Conservation (phyloP, 495 filamentous ascomycete genomes). For the Hyaloscypha finlandica region DNA sequence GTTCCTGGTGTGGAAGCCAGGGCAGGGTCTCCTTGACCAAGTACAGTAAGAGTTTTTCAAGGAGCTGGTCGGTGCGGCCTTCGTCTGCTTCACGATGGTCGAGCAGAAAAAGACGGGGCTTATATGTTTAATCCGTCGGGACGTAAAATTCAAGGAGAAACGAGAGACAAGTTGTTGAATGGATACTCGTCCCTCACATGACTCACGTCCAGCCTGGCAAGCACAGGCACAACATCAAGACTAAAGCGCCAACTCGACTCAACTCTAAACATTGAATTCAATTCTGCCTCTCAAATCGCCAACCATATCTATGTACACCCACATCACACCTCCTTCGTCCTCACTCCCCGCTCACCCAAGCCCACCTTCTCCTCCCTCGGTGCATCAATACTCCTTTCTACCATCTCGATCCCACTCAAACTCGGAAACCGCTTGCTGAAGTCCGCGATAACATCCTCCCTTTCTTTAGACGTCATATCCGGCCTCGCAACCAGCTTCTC, state of each 20-base stretch:
- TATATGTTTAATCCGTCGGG: too few species aligned
- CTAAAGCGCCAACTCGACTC: background rate
- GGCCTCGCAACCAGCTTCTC: conserved; percentile 3
- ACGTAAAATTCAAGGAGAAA: too few species aligned
- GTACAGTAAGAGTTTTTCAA: too few species aligned
- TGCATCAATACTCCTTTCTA: conserved; percentile 50
- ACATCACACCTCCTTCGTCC: background rate
- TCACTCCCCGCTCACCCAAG: background rate
- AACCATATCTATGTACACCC: background rate
- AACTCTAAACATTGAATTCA: background rate
- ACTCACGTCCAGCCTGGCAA: background rate
- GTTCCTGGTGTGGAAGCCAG: too few species aligned
- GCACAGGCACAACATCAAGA: background rate
- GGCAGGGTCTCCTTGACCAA: too few species aligned
- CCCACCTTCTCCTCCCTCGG: background rate
- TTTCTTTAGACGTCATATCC: conserved; percentile 34
- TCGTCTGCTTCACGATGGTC: too few species aligned
- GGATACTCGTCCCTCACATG: background rate
- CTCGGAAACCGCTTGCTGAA: conserved; percentile 85
- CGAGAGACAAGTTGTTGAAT: too few species aligned
- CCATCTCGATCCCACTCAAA: conserved; percentile 80
- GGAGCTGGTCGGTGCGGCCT: too few species aligned
- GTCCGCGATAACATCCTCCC: conserved; percentile 57
- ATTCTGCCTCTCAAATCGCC: background rate
- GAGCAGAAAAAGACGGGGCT: too few species aligned